Evolutionary conservation across 2,329 filamentous ascomycete genomes (phyloP), one percentile per base, ranked within the genome.

Genomic region (Beauveria asiatica): DNA sequence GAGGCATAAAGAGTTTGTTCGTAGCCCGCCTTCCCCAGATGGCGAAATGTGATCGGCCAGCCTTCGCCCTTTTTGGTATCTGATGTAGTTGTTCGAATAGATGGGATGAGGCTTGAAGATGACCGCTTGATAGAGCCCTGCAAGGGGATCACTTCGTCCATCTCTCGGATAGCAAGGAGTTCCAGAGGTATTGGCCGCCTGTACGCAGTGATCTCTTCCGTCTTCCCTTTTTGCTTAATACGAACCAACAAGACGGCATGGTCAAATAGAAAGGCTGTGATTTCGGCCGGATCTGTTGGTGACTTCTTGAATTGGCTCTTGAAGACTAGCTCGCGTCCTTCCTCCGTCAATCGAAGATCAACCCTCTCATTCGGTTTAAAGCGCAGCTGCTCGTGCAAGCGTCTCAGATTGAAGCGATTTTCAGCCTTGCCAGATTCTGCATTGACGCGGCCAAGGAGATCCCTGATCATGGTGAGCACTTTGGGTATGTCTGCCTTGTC

Each of bases 371-470:
- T 91, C 1, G 90, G 87, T 46, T 88, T 84, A 80, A 96, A 99
- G 64, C 93, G 91, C 64, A 99, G 83, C 67, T 96, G 90, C 66
- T 94, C 87, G 70, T 97, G 94, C 37, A 99, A 82, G 66, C 92
- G 89, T 73, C 93, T 88, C 61, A 99, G 78, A 71, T 97, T 97
- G 80, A 96, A 97, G 57, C 94, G 88, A 71, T 99, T 99, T 74
- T 99, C 94, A 0, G 94, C 92, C 76, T 96, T 97, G 67, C 94
- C 94, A 65, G 92, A 96, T 73, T 97, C 94, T 16, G 90, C 83
- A 69, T 99, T 99, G 70, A 99, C 94, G 64, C 90, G 84, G 56
- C 85, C 88, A 54, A 99, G 77, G 66, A 96, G 88, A 66, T 93
- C 90, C 68, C 90, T 87, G 75, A 99, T 97, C 72, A 91, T 83